Percentiles rank a stretch among this genome's conserved stretches.
These are phyloP conservation scores for Hibiscus syriacus DNA, from an alignment of 345 rosid genomes.

Conservation along the genomic window DNA sequence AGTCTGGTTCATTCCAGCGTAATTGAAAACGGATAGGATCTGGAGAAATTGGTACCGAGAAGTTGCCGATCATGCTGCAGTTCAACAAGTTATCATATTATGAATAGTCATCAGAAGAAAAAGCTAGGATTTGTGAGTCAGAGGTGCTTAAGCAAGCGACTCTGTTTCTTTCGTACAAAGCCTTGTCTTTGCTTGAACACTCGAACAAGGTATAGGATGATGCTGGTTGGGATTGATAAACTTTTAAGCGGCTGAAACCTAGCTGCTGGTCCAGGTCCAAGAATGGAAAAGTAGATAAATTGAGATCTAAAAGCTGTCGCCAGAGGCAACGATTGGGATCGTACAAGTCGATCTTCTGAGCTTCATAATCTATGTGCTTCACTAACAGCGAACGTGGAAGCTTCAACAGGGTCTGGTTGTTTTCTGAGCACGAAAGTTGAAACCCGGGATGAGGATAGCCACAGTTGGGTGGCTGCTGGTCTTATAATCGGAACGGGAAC, in stretches of 20 bases:
- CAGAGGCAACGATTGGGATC: slow-evolving; percentile 3
- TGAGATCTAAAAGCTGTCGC: slow-evolving; percentile 2
- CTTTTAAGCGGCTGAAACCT: neutral
- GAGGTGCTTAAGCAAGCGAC: neutral
- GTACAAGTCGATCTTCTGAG: neutral
- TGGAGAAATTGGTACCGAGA: neutral
- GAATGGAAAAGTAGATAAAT: slow-evolving; percentile 4
- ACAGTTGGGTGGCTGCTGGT: neutral
- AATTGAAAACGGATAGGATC: neutral
- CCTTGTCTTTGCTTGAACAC: slow-evolving; percentile 5
- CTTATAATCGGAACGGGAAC: slow-evolving; percentile 10
- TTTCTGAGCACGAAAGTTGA: no score
- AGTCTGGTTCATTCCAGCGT: slow-evolving; percentile 1
- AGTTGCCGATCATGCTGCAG: neutral
- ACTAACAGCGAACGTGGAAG: slow-evolving; percentile 6
- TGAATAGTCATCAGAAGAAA: accelerated
- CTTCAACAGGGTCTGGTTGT: neutral
- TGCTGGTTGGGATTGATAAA: no score
- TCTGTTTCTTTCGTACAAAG: neutral
- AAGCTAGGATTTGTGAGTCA: neutral
- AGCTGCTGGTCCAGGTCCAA: no score
- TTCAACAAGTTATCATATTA: neutral
- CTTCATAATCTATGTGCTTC: slow-evolving; percentile 3
- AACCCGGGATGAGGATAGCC: slow-evolving; percentile 5
- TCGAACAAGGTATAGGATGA: neutral